A percentile compares a stretch with the other conserved stretches of the same genome.
These are phyloP conservation scores for Claviceps monticola DNA, from an alignment of 2,329 filamentous ascomycete species.

Conservation along the genomic window DNA sequence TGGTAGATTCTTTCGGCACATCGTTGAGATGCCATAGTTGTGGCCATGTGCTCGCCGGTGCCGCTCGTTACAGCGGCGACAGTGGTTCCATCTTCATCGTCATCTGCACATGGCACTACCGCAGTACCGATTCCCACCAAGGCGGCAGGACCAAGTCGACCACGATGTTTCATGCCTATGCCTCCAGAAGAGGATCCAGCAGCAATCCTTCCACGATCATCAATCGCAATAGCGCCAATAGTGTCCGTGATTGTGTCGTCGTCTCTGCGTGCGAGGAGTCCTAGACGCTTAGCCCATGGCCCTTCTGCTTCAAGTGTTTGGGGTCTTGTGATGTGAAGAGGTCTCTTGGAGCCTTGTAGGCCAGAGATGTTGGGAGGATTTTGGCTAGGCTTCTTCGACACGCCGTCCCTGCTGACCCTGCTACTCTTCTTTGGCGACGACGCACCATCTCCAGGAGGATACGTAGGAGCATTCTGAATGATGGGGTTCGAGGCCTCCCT, in stretches of 20 bases:
- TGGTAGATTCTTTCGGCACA: slow-evolving; percentile 79
- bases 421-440: slow-evolving; percentile 8
- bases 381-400: neutral
- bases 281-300: slow-evolving; percentile 6
- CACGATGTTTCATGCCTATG: slow-evolving; percentile 95
- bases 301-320: slow-evolving; percentile 4
- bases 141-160: slow-evolving; percentile 82
- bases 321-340: slow-evolving; percentile 5
- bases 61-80: slow-evolving; percentile 85
- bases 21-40: slow-evolving; percentile 76
- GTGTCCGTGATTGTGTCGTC: slow-evolving; percentile 75
- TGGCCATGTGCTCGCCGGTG: slow-evolving; percentile 96
- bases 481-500: neutral
- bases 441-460: slow-evolving; percentile 9
- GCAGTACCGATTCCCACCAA: slow-evolving; percentile 84
- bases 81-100: slow-evolving; percentile 52
- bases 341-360: slow-evolving; percentile 21
- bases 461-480: neutral
- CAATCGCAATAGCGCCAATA: slow-evolving; percentile 88
- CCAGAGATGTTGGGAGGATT: neutral
- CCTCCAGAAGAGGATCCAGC: slow-evolving; percentile 93
- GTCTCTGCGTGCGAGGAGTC: slow-evolving; percentile 11
- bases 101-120: slow-evolving; percentile 62
- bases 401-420: neutral
- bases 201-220: slow-evolving; percentile 73